Conservation (phyloP, 2,329 filamentous ascomycete species). For the Aspergillus fumigatiaffinis region DNA sequence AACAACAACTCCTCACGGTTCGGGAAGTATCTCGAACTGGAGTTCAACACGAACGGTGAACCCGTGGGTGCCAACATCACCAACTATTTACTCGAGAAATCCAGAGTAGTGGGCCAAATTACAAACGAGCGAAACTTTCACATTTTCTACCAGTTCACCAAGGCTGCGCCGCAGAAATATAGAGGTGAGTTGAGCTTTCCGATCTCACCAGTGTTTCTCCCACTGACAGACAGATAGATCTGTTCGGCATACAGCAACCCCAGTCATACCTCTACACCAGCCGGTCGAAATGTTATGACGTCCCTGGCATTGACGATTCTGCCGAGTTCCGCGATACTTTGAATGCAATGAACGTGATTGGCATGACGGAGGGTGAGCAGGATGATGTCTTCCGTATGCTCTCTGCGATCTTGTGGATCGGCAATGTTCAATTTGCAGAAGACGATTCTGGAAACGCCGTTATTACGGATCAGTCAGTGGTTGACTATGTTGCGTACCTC, state of each 20-base stretch:
- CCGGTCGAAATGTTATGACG: slow-evolving; percentile 89
- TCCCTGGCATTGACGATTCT: slow-evolving; percentile 87
- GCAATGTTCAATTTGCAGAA: slow-evolving; percentile 87
- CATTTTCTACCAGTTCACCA: slow-evolving; percentile 99
- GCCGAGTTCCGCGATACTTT: slow-evolving; percentile 87
- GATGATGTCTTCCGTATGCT: slow-evolving; percentile 97
- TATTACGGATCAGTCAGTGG: slow-evolving; percentile 82
- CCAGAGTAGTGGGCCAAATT: slow-evolving; percentile 92
- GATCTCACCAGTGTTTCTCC: slow-evolving; percentile 2
- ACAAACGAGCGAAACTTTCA: slow-evolving; percentile 96
- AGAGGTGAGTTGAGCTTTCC: slow-evolving; percentile 46
- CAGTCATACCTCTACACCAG: slow-evolving; percentile 93
- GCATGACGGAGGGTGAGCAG: slow-evolving; percentile 80
- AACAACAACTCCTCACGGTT: slow-evolving; percentile 99
- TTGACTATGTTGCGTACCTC: slow-evolving; percentile 91
- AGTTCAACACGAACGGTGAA: slow-evolving; percentile 89
- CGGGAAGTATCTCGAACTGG: slow-evolving; percentile 95
- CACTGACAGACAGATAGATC: slow-evolving; percentile 47
- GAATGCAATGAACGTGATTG: slow-evolving; percentile 92
- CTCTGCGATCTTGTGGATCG: slow-evolving; percentile 85
- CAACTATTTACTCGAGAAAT: slow-evolving; percentile 95
- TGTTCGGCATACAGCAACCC: slow-evolving; percentile 86
- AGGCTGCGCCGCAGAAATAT: slow-evolving; percentile 84
- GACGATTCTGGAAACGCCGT: slow-evolving; percentile 85
- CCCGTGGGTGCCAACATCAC: slow-evolving; percentile 96